Base-by-base conservation (phyloP, 106 monocot genomes). In the Hemerocallis citrina region DNA sequence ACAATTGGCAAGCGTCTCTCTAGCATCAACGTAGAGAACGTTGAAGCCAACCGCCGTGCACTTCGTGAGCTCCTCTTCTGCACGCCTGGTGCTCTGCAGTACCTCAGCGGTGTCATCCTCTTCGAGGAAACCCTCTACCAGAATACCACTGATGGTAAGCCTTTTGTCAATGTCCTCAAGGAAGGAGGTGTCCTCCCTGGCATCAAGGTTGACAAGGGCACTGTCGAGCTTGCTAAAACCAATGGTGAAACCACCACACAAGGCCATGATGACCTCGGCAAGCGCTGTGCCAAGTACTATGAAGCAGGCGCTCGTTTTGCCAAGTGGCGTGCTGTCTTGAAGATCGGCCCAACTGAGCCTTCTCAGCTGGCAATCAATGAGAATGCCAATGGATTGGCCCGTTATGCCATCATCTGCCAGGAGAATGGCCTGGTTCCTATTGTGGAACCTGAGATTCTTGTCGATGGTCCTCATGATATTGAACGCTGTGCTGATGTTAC, bases 161-260 rank as follows among this genome's bases (percentile, higher is more conserved):
- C 74, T 2, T 79, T 79, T 24, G 73, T 79, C 9, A 45, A 69
- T 7, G 79, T 79, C 64, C 79, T 79, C 37, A 79, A 79, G 49
- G 79, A 64, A 30, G 73, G 74, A n/a, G 73, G 73, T 10, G 73
- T 69, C 32, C 79, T 79, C 22, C 73, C 79, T 13, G 68, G 79
- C 19, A 74, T 79, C 58, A 79, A 74, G 64, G 79, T 79, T 0
- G 79, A 79, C 73, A 79, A 79, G 68, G 73, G 79, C 46, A 74
- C 73, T 3, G 68, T 79, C 3, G 69, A 79, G 29, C 73, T 79
- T 11, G 59, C 59, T 15, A 74, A 69, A 7, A 73, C 72, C 68
- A 69, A 79, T 17, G 72, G 60, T 7, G 79, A 79, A 65, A 79
- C 79, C 22, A 73, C 73, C 29, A 69, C 79, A 4, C 71, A 73